These are phyloP conservation scores for Pseudozyma hubeiensis DNA, from an alignment of 1,284 basidiomycete species.

Conservation along the genomic window DNA sequence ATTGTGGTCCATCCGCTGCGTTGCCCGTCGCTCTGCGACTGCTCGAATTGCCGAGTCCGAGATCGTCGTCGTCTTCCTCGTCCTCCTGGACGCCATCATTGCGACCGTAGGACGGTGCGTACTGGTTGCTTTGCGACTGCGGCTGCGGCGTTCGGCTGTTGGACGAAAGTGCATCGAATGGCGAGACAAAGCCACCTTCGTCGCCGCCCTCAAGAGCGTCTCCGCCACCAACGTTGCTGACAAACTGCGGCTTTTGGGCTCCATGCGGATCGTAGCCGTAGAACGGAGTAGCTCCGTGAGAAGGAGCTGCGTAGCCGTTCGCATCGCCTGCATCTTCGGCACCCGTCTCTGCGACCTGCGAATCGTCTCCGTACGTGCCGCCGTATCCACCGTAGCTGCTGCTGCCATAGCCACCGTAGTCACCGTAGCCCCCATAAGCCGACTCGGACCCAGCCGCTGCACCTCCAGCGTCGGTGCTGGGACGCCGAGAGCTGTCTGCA, in stretches of 20 bases:
- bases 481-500: conserved; percentile 26
- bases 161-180: conserved; percentile 78
- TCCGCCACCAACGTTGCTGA: conserved; percentile 64
- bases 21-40: conserved; percentile 30
- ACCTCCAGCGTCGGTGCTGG: conserved; percentile 21
- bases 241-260: conserved; percentile 56
- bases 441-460: conserved; percentile 19
- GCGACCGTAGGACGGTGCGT: conserved; percentile 24
- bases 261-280: conserved; percentile 62
- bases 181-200: conserved; percentile 77
- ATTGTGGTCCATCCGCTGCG: conserved; percentile 6
- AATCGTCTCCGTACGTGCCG: conserved; percentile 21
- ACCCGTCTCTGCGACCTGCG: conserved; percentile 17
- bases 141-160: conserved; percentile 40
- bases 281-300: conserved; percentile 34
- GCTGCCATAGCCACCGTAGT: conserved; percentile 32
- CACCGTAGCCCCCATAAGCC: conserved; percentile 27
- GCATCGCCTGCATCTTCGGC: conserved; percentile 21
- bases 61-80: conserved; percentile 78
- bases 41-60: conserved; percentile 85
- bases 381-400: conserved; percentile 33
- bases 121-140: conserved; percentile 32
- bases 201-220: conserved; percentile 44
- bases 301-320: conserved; percentile 16
- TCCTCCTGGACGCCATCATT: conserved; percentile 16